Conservation (phyloP, 164 flowering plant genomes). For the Vitis amurensis region DNA sequence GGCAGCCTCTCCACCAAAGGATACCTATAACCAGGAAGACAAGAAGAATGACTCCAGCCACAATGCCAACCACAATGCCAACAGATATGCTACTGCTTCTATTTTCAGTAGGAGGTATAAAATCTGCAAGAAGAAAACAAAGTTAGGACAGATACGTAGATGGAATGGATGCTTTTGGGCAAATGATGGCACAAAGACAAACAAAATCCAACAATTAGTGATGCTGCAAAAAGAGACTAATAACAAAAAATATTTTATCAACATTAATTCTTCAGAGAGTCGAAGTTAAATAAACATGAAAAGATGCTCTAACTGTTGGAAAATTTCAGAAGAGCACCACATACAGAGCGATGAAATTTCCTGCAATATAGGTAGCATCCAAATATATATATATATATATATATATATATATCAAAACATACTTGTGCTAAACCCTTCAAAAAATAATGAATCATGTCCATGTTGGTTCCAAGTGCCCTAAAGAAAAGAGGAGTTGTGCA, state of each 20-base stretch:
- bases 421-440: no score
- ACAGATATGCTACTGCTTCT: slow-evolving; percentile 21
- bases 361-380: no score
- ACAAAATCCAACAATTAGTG: neutral
- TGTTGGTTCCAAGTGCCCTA: no score
- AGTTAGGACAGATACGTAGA: neutral
- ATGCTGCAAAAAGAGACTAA: neutral
- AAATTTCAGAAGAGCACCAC: no score
- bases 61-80: slow-evolving; percentile 37
- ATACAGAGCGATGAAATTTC: no score
- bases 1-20: slow-evolving; percentile 52
- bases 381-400: no score
- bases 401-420: no score
- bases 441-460: no score
- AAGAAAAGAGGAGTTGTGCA: no score
- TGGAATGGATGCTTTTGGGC: neutral
- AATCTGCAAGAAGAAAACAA: slow-evolving; percentile 17
- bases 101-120: slow-evolving; percentile 12
- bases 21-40: slow-evolving; percentile 28
- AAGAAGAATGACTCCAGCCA: slow-evolving; percentile 16
- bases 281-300: no score
- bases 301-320: no score
- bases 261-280: no score
- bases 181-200: neutral
- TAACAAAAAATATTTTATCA: neutral